These are phyloP conservation scores for Paraphoma sp. DNA, from an alignment of 2,329 filamentous ascomycete genomes.

Conservation along the genomic window DNA sequence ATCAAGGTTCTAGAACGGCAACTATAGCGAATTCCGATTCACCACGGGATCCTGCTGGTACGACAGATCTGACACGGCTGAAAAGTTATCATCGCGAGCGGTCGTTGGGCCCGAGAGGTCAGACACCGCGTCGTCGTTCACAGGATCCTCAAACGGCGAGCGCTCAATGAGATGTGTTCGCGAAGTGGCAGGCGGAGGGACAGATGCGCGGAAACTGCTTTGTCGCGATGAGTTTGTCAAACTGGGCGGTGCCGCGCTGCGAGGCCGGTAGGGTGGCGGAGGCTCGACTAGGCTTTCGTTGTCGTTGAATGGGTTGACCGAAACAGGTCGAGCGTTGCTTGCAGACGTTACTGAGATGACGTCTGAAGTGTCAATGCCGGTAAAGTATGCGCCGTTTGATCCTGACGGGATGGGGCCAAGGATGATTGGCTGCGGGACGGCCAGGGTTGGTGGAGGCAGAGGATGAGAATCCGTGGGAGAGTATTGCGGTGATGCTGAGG, in stretches of 20 bases:
- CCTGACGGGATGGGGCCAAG: slow-evolving; percentile 41
- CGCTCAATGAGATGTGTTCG: slow-evolving; percentile 32
- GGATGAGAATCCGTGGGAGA: slow-evolving; percentile 18
- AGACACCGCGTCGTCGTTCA: slow-evolving; percentile 36
- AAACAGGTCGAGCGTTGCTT: slow-evolving; percentile 24
- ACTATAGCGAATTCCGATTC: slow-evolving; percentile 15
- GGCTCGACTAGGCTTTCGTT: slow-evolving; percentile 37
- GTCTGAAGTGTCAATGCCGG: slow-evolving; percentile 49
- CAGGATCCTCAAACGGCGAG: slow-evolving; percentile 45
- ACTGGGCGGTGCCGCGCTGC: slow-evolving; percentile 37
- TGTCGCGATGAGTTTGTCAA: slow-evolving; percentile 39
- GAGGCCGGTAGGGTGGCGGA: slow-evolving; percentile 46
- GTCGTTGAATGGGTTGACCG: slow-evolving; percentile 40
- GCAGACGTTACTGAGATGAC: slow-evolving; percentile 37
- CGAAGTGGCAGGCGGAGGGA: slow-evolving; percentile 17
- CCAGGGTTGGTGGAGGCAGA: slow-evolving; percentile 21
- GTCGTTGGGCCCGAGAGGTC: slow-evolving; percentile 31
- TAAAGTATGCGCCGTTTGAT: slow-evolving; percentile 43
- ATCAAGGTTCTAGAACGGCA: neutral
- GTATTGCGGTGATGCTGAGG: slow-evolving; percentile 22
- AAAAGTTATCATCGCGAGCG: slow-evolving; percentile 30
- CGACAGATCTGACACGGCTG: slow-evolving; percentile 40
- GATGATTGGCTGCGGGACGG: slow-evolving; percentile 37
- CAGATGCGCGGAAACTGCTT: slow-evolving; percentile 35
- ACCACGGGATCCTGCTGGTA: slow-evolving; percentile 39